Evolutionary conservation across 2,329 filamentous ascomycete genomes (phyloP).

Genomic region (Trichoderma lentiforme): DNA sequence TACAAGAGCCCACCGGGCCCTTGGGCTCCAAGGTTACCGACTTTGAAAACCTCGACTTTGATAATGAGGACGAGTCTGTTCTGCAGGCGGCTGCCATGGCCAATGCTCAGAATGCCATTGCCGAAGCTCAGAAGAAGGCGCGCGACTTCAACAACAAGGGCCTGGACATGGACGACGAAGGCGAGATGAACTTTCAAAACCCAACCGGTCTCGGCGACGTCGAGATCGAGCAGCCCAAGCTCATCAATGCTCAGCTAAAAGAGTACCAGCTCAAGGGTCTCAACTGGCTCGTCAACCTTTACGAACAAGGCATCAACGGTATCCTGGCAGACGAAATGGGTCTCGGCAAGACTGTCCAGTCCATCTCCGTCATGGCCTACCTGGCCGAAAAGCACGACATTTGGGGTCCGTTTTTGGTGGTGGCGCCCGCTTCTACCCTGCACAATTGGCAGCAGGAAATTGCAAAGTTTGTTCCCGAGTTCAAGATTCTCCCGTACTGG

Average conservation of each 20-base stretch:
- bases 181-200: conserved; percentile 99
- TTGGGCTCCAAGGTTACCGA: conserved; percentile 74
- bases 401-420: conserved; percentile 96
- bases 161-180: conserved; percentile 75
- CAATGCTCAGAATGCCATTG: conserved; percentile 92
- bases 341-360: conserved; percentile 98
- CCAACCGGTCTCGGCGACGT: conserved; percentile 92
- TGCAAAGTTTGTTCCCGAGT: conserved; percentile 84
- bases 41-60: conserved; percentile 93
- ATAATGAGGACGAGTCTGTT: conserved; percentile 84
- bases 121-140: conserved; percentile 89
- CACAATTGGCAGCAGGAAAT: conserved; percentile 99
- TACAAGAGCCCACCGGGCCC: conserved; percentile 52
- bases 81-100: conserved; percentile 84
- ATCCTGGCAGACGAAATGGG: conserved; percentile 99
- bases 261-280: conserved; percentile 99
- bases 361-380: conserved; percentile 98
- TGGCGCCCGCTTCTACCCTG: conserved; percentile 90
- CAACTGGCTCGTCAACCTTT: conserved; percentile 98
- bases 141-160: conserved; percentile 84
- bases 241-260: conserved; percentile 91
- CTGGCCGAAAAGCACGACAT: conserved; percentile 96
- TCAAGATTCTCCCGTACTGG: conserved; percentile 98
- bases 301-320: conserved; percentile 99
- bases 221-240: conserved; percentile 88